phyloP scores from a whole-genome alignment of 2,329 filamentous ascomycete genomes.

The Neobulgaria alba region DNA sequence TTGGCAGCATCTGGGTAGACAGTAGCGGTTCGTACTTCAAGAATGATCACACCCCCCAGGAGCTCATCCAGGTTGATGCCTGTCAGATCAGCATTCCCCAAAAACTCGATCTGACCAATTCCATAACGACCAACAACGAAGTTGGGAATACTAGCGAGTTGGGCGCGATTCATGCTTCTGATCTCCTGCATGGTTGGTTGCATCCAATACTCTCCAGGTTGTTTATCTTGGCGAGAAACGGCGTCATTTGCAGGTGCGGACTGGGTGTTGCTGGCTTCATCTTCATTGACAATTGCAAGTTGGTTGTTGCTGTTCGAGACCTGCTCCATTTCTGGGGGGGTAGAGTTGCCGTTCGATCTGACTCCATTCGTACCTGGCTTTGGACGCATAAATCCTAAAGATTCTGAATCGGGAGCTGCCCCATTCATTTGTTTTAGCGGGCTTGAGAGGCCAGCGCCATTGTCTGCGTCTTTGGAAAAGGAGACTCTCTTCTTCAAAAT shows the following conservation, averaged over 20 bases:
- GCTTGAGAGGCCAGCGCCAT: conserved; percentile 32
- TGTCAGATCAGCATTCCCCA: conserved; percentile 73
- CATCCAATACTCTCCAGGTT: conserved; percentile 79
- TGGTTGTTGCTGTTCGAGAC: conserved; percentile 56
- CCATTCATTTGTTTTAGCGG: conserved; percentile 29
- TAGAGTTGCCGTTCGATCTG: conserved; percentile 37
- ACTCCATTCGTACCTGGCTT: conserved; percentile 32
- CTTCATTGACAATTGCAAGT: conserved; percentile 70
- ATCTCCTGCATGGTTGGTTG: conserved; percentile 67
- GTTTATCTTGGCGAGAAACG: conserved; percentile 14
- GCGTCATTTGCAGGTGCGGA: conserved; percentile 5
- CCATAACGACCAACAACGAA: conserved; percentile 78
- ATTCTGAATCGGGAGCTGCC: conserved; percentile 46
- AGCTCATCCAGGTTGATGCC: conserved; percentile 73
- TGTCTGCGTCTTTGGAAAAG: conserved; percentile 55
- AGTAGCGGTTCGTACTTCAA: conserved; percentile 71
- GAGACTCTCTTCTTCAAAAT: conserved; percentile 76
- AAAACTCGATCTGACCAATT: conserved; percentile 76
- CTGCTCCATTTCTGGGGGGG: conserved; percentile 59
- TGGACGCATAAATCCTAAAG: conserved; percentile 52
- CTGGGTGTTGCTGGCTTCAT: conserved; percentile 37
- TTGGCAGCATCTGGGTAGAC: conserved; percentile 68
- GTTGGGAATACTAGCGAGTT: conserved; percentile 63
- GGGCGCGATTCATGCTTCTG: conserved; percentile 67
- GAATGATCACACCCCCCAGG: conserved; percentile 64